Base-by-base conservation (phyloP, 208 protist species). In the Trypanosomatidae sp. region DNA sequence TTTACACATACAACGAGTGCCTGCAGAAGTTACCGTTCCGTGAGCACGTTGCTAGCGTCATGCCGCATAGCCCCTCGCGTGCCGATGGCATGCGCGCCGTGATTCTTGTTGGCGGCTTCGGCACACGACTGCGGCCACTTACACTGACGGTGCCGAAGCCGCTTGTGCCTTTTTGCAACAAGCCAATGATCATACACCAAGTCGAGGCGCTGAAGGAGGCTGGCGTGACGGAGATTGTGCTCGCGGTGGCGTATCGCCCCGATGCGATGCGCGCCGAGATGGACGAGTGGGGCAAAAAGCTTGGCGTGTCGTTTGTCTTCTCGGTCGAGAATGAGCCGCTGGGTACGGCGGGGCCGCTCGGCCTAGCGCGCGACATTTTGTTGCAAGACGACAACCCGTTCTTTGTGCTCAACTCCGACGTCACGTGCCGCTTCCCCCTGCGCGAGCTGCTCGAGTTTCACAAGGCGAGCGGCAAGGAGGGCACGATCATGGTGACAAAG, bases 331-430 rank as follows among this genome's bases (percentile, higher is more conserved):
- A 76, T 7, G 78, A 93, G 65, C 95, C 96, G n/a, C 64, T 98
- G 10, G 97, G 97, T 28, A 98, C 95, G 0, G 97, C 96, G 21
- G 97, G 97, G n/a, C 96, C 97, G 32, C 79, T 99, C 6, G 76
- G 71, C 23, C 77, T 98, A 11, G 96, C 96, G 4, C 75, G 87
- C 35, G 81, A 96, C 10, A 63, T 89, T 49, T 72, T 89, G 10
- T 16, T 88, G 38, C 63, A 81, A 53, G 80, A 94, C 43, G 66
- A 94, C 33, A 68, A 84, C 43, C 90, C 93, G 26, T 98, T 98
- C 76, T 98, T 98, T 77, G 95, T 99, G 28, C 79, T 99, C 3
- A 98, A 98, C 66, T 95, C 83, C 28, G 97, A 98, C 71, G 81
- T 98, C 10, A 98, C 88, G 16, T 98, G 96, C 60, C 56, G 70